A percentile compares a stretch with the other conserved stretches of the same genome.
Conservation (phyloP, 129 eudicot species). For the Smallanthus sonchifolius region DNA sequence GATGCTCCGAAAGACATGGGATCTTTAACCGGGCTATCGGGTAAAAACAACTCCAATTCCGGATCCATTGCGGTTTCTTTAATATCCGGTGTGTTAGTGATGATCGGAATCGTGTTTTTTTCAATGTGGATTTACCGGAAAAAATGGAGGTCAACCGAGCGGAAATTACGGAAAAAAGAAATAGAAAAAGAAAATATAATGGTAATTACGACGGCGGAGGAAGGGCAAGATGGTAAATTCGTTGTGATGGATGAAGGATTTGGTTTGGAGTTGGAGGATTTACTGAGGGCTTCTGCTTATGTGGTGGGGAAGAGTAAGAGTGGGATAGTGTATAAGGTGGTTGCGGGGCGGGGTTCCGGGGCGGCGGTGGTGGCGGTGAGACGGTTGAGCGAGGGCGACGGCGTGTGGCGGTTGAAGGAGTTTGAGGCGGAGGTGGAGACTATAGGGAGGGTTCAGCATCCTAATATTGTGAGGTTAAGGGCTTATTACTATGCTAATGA, state of each 20-base stretch:
- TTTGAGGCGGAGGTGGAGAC: slow-evolving; percentile 85
- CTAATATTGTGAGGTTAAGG: slow-evolving; percentile 70
- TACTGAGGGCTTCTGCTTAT: slow-evolving; percentile 95
- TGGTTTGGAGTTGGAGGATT: slow-evolving; percentile 84
- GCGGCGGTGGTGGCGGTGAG: slow-evolving; percentile 74
- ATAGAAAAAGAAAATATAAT: slow-evolving; percentile 11
- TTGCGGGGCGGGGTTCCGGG: slow-evolving; percentile 65
- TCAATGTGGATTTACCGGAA: slow-evolving; percentile 55
- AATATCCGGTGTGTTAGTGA: slow-evolving; percentile 47
- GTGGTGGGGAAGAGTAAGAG: slow-evolving; percentile 93
- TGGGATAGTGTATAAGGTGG: slow-evolving; percentile 93
- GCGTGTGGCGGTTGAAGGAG: slow-evolving; percentile 70
- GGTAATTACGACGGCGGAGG: slow-evolving; percentile 32
- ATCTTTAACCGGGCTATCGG: slow-evolving; percentile 29
- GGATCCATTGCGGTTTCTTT: slow-evolving; percentile 52
- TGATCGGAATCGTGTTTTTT: slow-evolving; percentile 51
- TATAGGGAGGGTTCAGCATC: slow-evolving; percentile 71
- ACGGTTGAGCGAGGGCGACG: slow-evolving; percentile 85
- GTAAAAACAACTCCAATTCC: slow-evolving; percentile 6
- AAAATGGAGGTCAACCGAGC: slow-evolving; percentile 46
- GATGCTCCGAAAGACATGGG: slow-evolving; percentile 47
- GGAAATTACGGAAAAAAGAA: slow-evolving; percentile 40
- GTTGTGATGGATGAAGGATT: slow-evolving; percentile 84
- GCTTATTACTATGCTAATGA: slow-evolving; percentile 89
- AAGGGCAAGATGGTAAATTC: slow-evolving; percentile 93